Evolutionary conservation across 176 grass and related monocot species (phyloP).

Genomic region (Oryza meyeriana): DNA sequence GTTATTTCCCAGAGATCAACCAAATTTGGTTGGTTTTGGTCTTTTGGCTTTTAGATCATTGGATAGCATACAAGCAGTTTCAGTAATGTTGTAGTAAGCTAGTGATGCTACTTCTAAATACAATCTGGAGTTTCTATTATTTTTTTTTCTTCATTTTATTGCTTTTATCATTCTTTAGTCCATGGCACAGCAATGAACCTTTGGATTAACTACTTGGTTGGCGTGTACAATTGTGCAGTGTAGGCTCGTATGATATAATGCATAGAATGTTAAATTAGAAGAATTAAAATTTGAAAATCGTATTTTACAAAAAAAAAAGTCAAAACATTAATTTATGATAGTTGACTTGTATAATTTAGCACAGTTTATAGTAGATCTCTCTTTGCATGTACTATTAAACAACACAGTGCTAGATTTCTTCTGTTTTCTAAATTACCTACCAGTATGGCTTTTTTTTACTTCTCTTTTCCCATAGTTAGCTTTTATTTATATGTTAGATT

Average conservation of each 20-base stretch:
- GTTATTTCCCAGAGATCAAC: neutral
- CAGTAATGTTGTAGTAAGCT: neutral
- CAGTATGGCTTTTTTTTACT: neutral
- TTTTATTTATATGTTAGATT: neutral
- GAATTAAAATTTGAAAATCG: neutral
- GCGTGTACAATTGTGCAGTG: neutral
- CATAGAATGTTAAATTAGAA: neutral
- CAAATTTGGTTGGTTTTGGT: neutral
- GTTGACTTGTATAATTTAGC: neutral
- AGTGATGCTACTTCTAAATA: neutral
- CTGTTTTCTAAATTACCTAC: no score
- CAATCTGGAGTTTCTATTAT: neutral
- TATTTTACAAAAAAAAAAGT: neutral
- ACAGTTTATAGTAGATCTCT: neutral
- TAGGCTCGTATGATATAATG: neutral
- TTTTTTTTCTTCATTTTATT: neutral
- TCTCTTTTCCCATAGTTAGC: neutral
- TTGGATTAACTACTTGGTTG: neutral
- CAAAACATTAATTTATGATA: neutral
- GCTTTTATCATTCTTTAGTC: neutral
- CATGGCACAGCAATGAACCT: neutral
- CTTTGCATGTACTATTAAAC: neutral
- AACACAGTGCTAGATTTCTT: neutral
- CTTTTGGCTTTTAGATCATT: neutral
- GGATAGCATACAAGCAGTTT: neutral